A percentile compares a stretch with the other conserved stretches of the same genome.
These are phyloP conservation scores for Fonsecaea nubica DNA, from an alignment of 2,329 filamentous ascomycete genomes.

Conservation along the genomic window DNA sequence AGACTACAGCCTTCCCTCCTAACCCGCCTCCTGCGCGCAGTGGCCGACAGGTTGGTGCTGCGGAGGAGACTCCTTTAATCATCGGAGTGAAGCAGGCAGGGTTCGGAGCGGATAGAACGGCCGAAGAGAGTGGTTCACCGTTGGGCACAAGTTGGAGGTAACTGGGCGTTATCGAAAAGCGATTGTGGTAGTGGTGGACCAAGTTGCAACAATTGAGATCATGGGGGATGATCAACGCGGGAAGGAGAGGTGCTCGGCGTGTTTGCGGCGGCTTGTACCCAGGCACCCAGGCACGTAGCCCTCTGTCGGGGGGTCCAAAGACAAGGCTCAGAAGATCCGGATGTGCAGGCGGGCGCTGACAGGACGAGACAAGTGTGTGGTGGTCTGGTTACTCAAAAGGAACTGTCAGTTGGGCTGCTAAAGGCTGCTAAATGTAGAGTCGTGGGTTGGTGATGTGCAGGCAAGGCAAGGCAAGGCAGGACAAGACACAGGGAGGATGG, in stretches of 20 bases:
- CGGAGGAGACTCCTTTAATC: slow-evolving; percentile 29
- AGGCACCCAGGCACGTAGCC: not conserved
- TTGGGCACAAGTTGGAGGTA: not conserved
- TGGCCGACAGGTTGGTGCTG: slow-evolving; percentile 35
- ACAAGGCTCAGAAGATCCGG: slow-evolving; percentile 1
- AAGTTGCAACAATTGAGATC: slow-evolving; percentile 11
- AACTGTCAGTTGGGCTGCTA: not conserved
- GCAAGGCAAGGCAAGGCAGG: not conserved
- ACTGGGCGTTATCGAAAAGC: not conserved
- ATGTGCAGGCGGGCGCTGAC: not conserved
- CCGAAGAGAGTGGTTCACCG: slow-evolving; percentile 2
- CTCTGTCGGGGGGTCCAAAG: not conserved
- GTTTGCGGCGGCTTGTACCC: slow-evolving; percentile 3
- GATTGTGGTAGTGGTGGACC: slow-evolving; percentile 2
- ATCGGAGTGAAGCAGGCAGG: slow-evolving; percentile 28
- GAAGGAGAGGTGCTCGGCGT: not conserved
- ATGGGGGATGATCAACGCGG: slow-evolving; percentile 17
- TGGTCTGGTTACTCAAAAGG: slow-evolving; percentile 10
- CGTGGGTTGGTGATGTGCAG: slow-evolving; percentile 16
- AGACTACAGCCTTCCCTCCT: slow-evolving; percentile 30
- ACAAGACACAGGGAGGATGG: slow-evolving; percentile 22
- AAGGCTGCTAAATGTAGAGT: slow-evolving; percentile 20
- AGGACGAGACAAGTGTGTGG: slow-evolving; percentile 2
- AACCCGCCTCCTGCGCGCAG: slow-evolving; percentile 33
- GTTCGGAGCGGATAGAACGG: slow-evolving; percentile 8